Conservation (phyloP, 176 grass and related monocot species). For the Leersia perrieri region DNA sequence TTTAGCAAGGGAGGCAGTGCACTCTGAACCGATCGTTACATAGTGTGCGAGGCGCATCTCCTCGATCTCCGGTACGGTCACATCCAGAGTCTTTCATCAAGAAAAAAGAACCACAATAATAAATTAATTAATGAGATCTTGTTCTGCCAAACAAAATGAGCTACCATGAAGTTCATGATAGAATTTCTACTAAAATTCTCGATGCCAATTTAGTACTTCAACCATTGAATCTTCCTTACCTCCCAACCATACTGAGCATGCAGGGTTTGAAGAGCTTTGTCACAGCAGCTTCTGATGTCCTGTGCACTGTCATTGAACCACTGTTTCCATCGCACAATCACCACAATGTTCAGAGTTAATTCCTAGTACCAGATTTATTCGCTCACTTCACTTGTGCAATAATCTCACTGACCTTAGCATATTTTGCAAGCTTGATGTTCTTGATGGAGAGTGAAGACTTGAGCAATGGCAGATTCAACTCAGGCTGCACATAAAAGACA, state of each 20-base stretch:
- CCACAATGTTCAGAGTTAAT: neutral
- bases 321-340: conserved; percentile 26
- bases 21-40: conserved; percentile 88
- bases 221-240: conserved; percentile 33
- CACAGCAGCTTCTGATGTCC: conserved; percentile 78
- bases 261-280: conserved; percentile 65
- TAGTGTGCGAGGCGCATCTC: conserved; percentile 97
- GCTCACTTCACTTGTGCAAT: neutral
- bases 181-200: neutral
- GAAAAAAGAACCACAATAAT: neutral
- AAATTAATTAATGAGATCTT: neutral
- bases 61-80: conserved; percentile 90
- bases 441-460: conserved; percentile 52
- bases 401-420: conserved; percentile 51
- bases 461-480: conserved; percentile 77
- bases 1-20: conserved; percentile 71
- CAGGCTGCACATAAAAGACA: conserved; percentile 43
- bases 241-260: conserved; percentile 71
- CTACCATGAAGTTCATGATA: neutral
- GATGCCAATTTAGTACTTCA: neutral
- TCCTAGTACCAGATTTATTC: neutral
- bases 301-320: conserved; percentile 89
- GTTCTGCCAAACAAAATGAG: neutral
- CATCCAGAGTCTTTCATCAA: conserved; percentile 53
- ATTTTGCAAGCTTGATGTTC: conserved; percentile 86